Conservation (phyloP, 495 filamentous ascomycete genomes). For the Lichenothelia convexa region DNA sequence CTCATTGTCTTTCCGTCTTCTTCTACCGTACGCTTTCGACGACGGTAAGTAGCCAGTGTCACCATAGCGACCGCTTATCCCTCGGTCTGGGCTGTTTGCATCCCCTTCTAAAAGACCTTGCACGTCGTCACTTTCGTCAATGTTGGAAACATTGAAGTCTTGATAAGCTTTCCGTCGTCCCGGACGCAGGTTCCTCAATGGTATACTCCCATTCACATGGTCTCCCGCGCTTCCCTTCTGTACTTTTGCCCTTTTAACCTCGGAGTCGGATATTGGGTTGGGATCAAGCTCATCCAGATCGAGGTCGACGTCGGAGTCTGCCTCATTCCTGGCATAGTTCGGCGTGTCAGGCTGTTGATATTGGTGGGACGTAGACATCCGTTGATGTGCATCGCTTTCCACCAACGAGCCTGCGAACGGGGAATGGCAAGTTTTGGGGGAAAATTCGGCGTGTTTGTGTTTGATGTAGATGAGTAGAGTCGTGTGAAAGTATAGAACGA, state of each 20-base stretch:
- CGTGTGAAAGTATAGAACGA: too few species aligned
- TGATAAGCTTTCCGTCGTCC: conserved; percentile 8
- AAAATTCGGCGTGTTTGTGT: too few species aligned
- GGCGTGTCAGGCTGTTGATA: conserved; percentile 17
- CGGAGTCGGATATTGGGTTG: conserved; percentile 1
- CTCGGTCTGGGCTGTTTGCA: conserved; percentile 10
- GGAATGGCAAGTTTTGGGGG: too few species aligned
- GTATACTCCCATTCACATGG: conserved; percentile 18
- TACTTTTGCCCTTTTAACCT: conserved; percentile 6
- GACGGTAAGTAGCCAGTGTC: conserved; percentile 19
- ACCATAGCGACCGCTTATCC: conserved; percentile 10
- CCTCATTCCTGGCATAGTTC: conserved; percentile 15
- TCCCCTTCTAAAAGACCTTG: conserved; percentile 17
- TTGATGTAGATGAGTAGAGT: too few species aligned
- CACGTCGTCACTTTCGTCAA: conserved; percentile 17
- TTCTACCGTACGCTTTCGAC: not conserved
- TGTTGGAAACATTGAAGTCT: conserved; percentile 8
- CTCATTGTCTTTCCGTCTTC: not conserved
- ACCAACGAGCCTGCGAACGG: too few species aligned
- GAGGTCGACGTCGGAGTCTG: conserved; percentile 21
- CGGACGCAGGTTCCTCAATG: conserved; percentile 20
- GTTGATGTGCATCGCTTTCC: too few species aligned
- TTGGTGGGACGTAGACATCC: conserved; percentile 19
- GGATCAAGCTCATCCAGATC: conserved; percentile 23
- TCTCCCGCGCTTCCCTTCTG: conserved; percentile 8